Evolutionary conservation across 495 filamentous ascomycete genomes (phyloP).

Genomic region (Penicillium lividum): DNA sequence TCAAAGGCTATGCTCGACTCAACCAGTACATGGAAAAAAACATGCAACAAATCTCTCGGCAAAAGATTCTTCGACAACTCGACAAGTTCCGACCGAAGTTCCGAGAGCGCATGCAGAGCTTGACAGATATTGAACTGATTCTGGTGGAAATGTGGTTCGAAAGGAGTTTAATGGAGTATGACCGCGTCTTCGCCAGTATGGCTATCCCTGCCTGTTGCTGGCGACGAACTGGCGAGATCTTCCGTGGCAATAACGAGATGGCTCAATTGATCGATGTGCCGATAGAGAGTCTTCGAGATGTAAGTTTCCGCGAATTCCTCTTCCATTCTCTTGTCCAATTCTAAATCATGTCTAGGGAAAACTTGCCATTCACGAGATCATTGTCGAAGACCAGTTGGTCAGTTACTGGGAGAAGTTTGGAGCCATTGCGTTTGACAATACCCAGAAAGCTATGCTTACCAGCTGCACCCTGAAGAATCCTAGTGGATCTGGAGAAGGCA

Average conservation of each 20-base stretch:
- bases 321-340: background rate
- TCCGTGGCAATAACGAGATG: conserved; percentile 98
- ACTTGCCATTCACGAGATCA: conserved; percentile 91
- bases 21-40: conserved; percentile 88
- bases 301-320: conserved; percentile 45
- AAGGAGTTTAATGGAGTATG: conserved; percentile 89
- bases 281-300: conserved; percentile 86
- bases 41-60: conserved; percentile 72
- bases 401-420: conserved; percentile 99
- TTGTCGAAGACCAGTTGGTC: conserved; percentile 90
- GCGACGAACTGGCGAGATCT: conserved; percentile 96
- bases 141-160: conserved; percentile 99
- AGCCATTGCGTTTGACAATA: conserved; percentile 93
- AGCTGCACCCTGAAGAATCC: conserved; percentile 91
- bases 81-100: conserved; percentile 95
- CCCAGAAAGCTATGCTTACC: conserved; percentile 96
- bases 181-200: conserved; percentile 98
- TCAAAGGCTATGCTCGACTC: conserved; percentile 89
- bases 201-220: conserved; percentile 97
- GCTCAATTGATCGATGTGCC: conserved; percentile 93
- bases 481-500: conserved; percentile 66
- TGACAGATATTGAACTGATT: conserved; percentile 91
- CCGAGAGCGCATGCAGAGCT: conserved; percentile 84
- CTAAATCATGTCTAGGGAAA: conserved; percentile 64
- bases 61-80: conserved; percentile 86